Percentiles rank a stretch among this genome's conserved stretches.
These are phyloP conservation scores for Ettlia oleoabundans DNA, from an alignment of 139 green algal species.

Conservation along the genomic window DNA sequence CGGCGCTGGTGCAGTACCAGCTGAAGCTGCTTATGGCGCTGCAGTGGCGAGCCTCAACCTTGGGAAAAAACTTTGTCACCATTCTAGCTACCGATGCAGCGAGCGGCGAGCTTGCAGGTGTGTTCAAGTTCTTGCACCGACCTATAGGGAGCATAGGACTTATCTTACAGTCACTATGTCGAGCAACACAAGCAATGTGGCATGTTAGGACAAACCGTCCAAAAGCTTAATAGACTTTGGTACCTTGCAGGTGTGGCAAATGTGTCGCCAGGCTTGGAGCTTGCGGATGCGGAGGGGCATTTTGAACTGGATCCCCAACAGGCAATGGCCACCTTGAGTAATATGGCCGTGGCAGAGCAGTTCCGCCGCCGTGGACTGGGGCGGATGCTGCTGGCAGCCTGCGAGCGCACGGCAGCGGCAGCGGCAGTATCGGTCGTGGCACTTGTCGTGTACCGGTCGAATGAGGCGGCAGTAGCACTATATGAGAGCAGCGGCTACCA, in stretches of 20 bases:
- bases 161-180: too few relatives aligned
- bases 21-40: conserved; percentile 32
- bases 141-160: too few relatives aligned
- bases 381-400: conserved; percentile 18
- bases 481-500: conserved; percentile 31
- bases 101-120: conserved; percentile 18
- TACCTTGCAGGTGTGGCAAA: conserved; percentile 24
- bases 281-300: conserved; percentile 22
- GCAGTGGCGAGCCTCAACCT: conserved; percentile 9
- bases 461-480: conserved; percentile 9
- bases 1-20: conserved; percentile 17
- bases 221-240: too few relatives aligned
- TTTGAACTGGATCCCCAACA: background rate
- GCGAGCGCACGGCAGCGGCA: conserved; percentile 1
- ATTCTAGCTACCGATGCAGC: background rate
- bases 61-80: conserved; percentile 14
- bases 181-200: too few relatives aligned
- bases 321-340: background rate
- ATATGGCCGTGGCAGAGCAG: conserved; percentile 36
- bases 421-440: background rate
- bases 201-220: too few relatives aligned
- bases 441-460: conserved; percentile 34
- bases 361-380: conserved; percentile 27
- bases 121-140: too few relatives aligned
- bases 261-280: conserved; percentile 15